A percentile compares a stretch with the other conserved stretches of the same genome.
Conservation (phyloP, 2,329 filamentous ascomycete species). For the Dactylonectria estremocensis region DNA sequence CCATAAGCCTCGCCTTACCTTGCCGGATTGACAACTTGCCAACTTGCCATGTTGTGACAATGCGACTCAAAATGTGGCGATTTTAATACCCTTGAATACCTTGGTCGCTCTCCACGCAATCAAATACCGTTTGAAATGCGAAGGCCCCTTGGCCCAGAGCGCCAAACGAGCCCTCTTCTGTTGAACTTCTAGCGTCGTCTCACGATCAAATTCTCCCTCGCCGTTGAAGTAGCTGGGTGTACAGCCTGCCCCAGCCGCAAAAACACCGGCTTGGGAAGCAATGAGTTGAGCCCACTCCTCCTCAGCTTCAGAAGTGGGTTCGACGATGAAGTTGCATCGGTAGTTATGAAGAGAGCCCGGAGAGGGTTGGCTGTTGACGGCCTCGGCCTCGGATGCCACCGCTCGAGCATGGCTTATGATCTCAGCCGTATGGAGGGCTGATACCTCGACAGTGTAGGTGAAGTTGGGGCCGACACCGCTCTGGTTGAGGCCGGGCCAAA, state of each 20-base stretch:
- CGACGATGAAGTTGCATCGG: slow-evolving; percentile 50
- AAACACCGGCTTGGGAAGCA: slow-evolving; percentile 56
- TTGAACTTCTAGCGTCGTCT: too few species aligned
- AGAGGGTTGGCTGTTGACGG: slow-evolving; percentile 20
- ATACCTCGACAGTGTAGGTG: slow-evolving; percentile 53
- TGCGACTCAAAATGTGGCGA: too few species aligned
- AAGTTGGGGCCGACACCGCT: slow-evolving; percentile 57
- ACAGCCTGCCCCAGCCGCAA: slow-evolving; percentile 61
- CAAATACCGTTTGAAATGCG: too few species aligned
- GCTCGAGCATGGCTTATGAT: slow-evolving; percentile 46
- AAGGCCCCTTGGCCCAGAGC: too few species aligned
- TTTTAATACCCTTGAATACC: too few species aligned
- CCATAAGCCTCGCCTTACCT: too few species aligned
- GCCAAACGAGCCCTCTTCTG: too few species aligned
- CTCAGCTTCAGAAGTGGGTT: slow-evolving; percentile 62
- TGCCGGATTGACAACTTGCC: too few species aligned
- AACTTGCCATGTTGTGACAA: too few species aligned
- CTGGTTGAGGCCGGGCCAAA: slow-evolving; percentile 62
- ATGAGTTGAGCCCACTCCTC: slow-evolving; percentile 62
- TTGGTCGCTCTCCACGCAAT: too few species aligned
- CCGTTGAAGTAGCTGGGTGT: slow-evolving; percentile 69
- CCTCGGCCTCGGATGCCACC: too few species aligned
- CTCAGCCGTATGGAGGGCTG: slow-evolving; percentile 60
- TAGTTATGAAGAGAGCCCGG: not conserved
- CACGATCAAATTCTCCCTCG: slow-evolving; percentile 53